Base-by-base conservation (phyloP, 352 stramenopile genomes). In the Aphanomyces invadans region DNA sequence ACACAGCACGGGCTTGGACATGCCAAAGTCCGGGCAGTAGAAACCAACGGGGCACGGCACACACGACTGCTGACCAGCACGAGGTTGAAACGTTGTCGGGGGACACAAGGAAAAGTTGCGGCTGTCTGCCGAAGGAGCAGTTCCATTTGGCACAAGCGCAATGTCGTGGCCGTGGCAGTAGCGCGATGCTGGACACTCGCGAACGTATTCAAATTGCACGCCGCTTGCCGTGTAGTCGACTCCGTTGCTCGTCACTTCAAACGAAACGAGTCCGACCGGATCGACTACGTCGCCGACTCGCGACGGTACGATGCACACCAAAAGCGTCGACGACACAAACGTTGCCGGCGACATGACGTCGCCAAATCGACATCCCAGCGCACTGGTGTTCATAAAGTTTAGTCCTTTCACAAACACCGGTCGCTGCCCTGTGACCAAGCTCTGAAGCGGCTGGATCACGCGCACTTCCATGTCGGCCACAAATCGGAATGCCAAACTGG, bases 101-200 rank as follows among this genome's bases (percentile, higher is more conserved):
- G 81, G 38, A 63, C 96, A 99, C 7, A 98, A 69, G 15, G 96
- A 96, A 66, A 98, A 98, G 70, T 98, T 99, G 1, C 81, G 73
- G n/a, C 49, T 55, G 12, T 75, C 67, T 10, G 29, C 26, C 28
- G 77, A 73, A 38, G 76, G 87, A 9, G 79, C 85, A 0, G 95
- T 98, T 19, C 93, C 95, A 55, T 97, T 98, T 15, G 94, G 92
- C 72, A 79, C 91, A 28, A 76, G 60, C 11, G 80, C 56, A 38
- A 94, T 73, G 60, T 83, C 80, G 17, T 75, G 69, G 39, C 75
- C 75, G 2, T 70, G 64, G 59, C 80, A 96, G 64, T 83, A 94
- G 19, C 79, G 70, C 15, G 83, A 86, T 0, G 48, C 57, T 33
- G 77, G 83, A 55, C 82, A 93, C 2, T 65, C 70, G 17, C 82